phyloP scores from a whole-genome alignment of 306 rosid species.

The Vigna radiata region DNA sequence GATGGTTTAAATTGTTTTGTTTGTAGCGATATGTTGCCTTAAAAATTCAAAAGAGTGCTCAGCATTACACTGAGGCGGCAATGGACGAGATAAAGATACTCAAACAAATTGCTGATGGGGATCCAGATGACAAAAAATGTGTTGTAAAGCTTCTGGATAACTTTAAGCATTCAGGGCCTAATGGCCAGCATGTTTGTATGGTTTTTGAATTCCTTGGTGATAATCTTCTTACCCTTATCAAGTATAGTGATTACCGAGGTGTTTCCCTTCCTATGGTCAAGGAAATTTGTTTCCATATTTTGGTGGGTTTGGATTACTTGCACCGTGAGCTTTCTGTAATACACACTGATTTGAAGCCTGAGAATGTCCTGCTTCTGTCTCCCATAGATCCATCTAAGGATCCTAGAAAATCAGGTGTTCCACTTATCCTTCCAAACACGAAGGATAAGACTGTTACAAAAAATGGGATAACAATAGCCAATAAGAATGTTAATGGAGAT shows the following conservation, averaged over 20 bases:
- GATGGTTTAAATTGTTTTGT: slow-evolving; percentile 32
- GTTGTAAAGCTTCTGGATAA: slow-evolving; percentile 96
- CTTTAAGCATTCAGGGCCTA: slow-evolving; percentile 96
- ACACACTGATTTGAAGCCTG: slow-evolving; percentile 98
- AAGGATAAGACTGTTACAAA: slow-evolving; percentile 61
- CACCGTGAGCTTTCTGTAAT: slow-evolving; percentile 88
- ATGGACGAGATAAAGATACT: slow-evolving; percentile 97
- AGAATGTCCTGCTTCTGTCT: slow-evolving; percentile 85
- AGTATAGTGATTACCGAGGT: slow-evolving; percentile 87
- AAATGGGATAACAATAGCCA: slow-evolving; percentile 57
- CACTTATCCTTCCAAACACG: slow-evolving; percentile 66
- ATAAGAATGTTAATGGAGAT: slow-evolving; percentile 67
- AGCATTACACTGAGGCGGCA: slow-evolving; percentile 97
- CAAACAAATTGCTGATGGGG: slow-evolving; percentile 94
- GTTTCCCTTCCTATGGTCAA: slow-evolving; percentile 81
- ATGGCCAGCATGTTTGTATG: slow-evolving; percentile 97
- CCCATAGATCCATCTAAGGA: slow-evolving; percentile 90
- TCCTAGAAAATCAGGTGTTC: slow-evolving; percentile 71
- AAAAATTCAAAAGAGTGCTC: slow-evolving; percentile 98
- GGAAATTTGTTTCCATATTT: slow-evolving; percentile 85
- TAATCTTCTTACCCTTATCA: slow-evolving; percentile 88
- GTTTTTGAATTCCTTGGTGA: slow-evolving; percentile 96
- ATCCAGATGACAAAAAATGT: slow-evolving; percentile 80
- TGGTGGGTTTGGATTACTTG: slow-evolving; percentile 94
- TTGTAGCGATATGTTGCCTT: slow-evolving; percentile 90